Base-by-base conservation (phyloP, 139 green algal genomes). In the Microglena sp. region DNA sequence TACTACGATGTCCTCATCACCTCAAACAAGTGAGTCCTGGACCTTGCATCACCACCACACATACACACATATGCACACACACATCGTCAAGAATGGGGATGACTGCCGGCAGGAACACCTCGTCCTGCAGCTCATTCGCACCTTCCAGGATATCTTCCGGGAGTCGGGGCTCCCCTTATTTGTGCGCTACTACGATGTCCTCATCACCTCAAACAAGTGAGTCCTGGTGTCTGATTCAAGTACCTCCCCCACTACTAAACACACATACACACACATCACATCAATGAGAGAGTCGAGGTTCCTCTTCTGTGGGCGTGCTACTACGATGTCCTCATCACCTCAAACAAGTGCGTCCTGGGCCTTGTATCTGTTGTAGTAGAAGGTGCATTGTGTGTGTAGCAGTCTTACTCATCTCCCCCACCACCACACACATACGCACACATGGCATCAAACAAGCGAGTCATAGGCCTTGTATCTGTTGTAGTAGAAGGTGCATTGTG, bases 41-140 rank as follows among this genome's bases (percentile, higher is more conserved):
- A n/a, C n/a, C n/a, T n/a, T n/a, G n/a, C n/a, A n/a, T n/a, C n/a
- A n/a, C n/a, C n/a, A n/a, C n/a, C n/a, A n/a, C n/a, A n/a, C n/a
- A n/a, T n/a, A n/a, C n/a, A n/a, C n/a, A n/a, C n/a, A n/a, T n/a
- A n/a, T n/a, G n/a, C n/a, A n/a, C n/a, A n/a, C n/a, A n/a, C n/a
- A n/a, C 22, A 97, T 99, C 61, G 89, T 99, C 21, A 99, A 99
- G 78, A 84, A 69, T 29, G 93, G 93, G 0, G 93, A 99, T 67
- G 93, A 98, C 75, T 97, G 92, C 76, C 69, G 93, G 11, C 93
- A 98, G 66, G 93, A 98, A 82, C 78, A 95, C 50, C 81, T 98
- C 62, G 92, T 91, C 4, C 77, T 96, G 77, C 87, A 97, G 84
- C 83, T 98, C 28, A 85, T 97, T 8, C 69, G 70, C 3, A 77